A percentile compares a stretch with the other conserved stretches of the same genome.
Evolutionary conservation across 192 early-diverging fungal species (phyloP).

Genomic region (Backusella morwellensis): DNA sequence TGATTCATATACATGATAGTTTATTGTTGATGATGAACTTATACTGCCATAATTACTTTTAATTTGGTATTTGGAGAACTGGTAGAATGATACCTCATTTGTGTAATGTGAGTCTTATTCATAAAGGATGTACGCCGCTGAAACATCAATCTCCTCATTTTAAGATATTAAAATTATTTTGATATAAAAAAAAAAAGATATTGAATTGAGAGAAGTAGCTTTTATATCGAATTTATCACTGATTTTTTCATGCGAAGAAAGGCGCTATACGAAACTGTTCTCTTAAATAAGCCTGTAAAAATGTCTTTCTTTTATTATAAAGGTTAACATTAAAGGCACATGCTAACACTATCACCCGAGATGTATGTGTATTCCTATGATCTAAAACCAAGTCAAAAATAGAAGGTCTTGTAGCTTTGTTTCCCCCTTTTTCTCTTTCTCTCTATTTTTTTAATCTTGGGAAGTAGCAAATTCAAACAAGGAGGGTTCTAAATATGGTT

Average conservation of each 20-base stretch:
- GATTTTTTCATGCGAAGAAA: neutral
- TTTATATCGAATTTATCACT: neutral
- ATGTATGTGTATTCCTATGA: neutral
- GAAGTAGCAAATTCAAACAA: neutral
- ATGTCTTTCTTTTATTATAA: neutral
- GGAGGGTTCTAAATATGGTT: neutral
- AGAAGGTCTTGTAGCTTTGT: neutral
- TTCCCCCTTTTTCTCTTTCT: neutral
- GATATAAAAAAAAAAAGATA: neutral
- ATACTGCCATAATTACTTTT: neutral
- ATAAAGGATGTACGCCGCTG: neutral
- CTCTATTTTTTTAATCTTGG: neutral
- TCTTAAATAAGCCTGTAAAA: neutral
- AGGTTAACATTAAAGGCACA: neutral
- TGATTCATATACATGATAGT: neutral
- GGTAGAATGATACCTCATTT: neutral
- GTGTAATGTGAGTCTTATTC: neutral
- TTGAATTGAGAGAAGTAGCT: neutral
- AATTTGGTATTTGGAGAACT: neutral
- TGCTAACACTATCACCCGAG: neutral
- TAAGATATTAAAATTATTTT: neutral
- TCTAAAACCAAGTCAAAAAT: neutral
- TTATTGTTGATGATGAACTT: neutral
- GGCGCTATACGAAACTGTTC: neutral
- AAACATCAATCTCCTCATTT: neutral